Base-by-base conservation (phyloP, 2,329 filamentous ascomycete species). In the Fusarium austroafricanum region DNA sequence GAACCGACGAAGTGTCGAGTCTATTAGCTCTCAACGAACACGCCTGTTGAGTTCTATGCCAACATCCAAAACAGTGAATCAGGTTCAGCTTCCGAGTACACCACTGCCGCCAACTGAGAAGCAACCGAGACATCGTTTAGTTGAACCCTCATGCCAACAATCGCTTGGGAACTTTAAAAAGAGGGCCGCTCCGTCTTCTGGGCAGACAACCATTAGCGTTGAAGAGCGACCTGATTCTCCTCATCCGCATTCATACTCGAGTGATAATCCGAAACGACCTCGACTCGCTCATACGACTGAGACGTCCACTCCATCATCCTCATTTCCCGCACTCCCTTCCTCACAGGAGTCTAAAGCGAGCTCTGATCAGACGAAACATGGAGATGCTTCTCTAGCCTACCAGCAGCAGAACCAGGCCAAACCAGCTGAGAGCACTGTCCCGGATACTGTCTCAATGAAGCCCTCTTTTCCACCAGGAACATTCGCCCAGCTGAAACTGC, bases 181-280 rank as follows among this genome's bases (percentile, higher is more conserved):
- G 29, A 60, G 61, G 52, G 7, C 45, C 8, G 20, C 40, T 17
- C 40, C 26, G 8, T 65, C 55, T 15, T 47, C 55, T 14, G 62
- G 39, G 4, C 61, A 61, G 18, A 44, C 61, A 7, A 61, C 63
- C 5, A 42, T 51, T 11, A 47, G 45, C 15, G 17, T 26, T 12
- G 42, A 20, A 8, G 45, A 35, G 3, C 14, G 44, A 1, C 20
- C 20, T 14, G 52, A 23, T 28, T 61, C 61, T 28, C 31, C 55
- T 21, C 18, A 14, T 4, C 20, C 26, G 6, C 20, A 12, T 15
- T 18, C 23, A 20, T 11, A 18, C 1, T 33, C 40, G 5, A 31
- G 15, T 8, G 37, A 26, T 10, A 23, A 20, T 20, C 20, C 20
- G 29, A 67, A 67, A 28, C 63, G 64, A 20, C 44, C 44, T 33